Conservation (phyloP, 2,329 filamentous ascomycete species). For the Fusarium papillatum region DNA sequence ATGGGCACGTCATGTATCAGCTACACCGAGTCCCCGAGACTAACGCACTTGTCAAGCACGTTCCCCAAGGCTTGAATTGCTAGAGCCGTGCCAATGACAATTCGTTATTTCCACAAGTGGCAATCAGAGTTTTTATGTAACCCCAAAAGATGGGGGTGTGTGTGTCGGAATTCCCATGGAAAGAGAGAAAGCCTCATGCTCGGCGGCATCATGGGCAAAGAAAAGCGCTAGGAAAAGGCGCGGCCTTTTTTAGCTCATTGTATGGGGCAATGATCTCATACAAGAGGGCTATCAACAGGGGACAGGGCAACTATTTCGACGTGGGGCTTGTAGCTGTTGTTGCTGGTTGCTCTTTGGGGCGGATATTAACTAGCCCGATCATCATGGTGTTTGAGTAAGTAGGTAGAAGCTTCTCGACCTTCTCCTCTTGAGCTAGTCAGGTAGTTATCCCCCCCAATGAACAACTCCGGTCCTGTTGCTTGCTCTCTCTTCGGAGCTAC, state of each 20-base stretch:
- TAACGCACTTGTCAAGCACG: not conserved
- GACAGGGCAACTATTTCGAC: not conserved
- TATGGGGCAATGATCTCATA: constrained; percentile 41
- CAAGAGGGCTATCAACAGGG: constrained; percentile 2
- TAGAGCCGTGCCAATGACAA: constrained; percentile 29
- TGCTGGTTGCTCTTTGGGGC: constrained; percentile 7
- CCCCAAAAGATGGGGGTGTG: not conserved
- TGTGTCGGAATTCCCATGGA: not conserved
- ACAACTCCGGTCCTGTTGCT: not conserved
- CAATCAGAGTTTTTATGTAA: constrained; percentile 6
- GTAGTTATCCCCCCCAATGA: not conserved
- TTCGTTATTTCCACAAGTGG: not conserved
- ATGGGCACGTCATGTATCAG: not conserved
- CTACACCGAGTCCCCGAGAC: not conserved
- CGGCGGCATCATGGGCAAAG: constrained; percentile 1
- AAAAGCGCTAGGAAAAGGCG: constrained; percentile 12
- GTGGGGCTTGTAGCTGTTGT: no score
- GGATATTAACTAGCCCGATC: not conserved
- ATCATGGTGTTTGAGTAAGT: not conserved
- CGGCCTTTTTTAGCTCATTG: constrained; percentile 33
- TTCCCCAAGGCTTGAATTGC: not conserved
- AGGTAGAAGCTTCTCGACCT: constrained; percentile 34
- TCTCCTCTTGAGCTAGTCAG: constrained; percentile 1
- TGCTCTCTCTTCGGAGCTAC: constrained; percentile 25
- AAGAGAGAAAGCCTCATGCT: constrained; percentile 3